Base-by-base conservation (phyloP, 2,329 filamentous ascomycete genomes). In the Fusarium papillatum region DNA sequence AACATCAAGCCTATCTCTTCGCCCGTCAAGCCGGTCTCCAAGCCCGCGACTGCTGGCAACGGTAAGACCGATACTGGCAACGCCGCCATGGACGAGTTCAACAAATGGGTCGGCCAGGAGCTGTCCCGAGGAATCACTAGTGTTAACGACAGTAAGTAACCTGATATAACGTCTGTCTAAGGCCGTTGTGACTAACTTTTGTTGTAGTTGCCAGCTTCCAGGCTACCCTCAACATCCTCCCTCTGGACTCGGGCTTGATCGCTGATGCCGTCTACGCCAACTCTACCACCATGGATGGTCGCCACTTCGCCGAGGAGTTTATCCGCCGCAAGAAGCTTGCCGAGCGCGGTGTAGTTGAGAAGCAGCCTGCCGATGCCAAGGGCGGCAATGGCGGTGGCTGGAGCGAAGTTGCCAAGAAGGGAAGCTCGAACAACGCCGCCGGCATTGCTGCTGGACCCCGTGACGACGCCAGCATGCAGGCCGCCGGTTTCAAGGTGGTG, bases 331-430 rank as follows among this genome's bases (percentile, higher is more conserved):
- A 96, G 86, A 97, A 94, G 88, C 91, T 97, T 2, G 96, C 97
- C 1, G 96, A 98, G 78, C 97, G 96, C 87, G 97, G 97, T 46
- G 90, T 98, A 48, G 88, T 98, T 22, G 94, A 95, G 83, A 93
- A 95, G 79, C 91, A 94, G 66, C 88, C 78, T 60, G 88, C 86
- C 62, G 89, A 91, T 5, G 88, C 87, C 73, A 81, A 88, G 81
- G 68, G 84, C 79, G 72, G 87, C 83, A 75, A 85, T 31, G 86
- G 88, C 31, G 93, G 94, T 67, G 96, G 96, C 24, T 99, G 97
- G 97, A 98, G 90, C 79, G 97, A 98, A 86, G 97, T 99, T 64
- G 97, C 97, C 2, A 98, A 98, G 92, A 98, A 98, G 89, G 94
- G 94, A 61, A 85, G 86, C 66, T 86, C 87, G 68, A 82, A 83